Evolutionary conservation across 169 alveolate species (phyloP), one percentile per base, ranked within the genome.

Genomic region (Plasmodium cynomolgi): DNA sequence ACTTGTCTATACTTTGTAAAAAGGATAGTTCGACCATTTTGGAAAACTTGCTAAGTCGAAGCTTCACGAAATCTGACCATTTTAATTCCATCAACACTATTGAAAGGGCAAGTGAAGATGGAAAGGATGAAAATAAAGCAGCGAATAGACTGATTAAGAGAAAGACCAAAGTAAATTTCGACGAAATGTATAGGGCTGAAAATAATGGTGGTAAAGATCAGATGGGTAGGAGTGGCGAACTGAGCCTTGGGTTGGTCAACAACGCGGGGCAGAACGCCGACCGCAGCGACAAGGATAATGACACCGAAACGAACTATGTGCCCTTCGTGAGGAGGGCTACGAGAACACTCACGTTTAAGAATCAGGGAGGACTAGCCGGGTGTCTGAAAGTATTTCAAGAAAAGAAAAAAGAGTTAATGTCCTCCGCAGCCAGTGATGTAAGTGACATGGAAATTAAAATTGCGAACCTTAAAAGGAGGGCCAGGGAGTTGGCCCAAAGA

Each of bases 311-410:
- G 29, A 39, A 20, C 17, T 80, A 62, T 17, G 83, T 91, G 29
- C 95, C 95, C 17, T 91, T 91, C 26, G 95, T 91, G 20, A 81
- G 95, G 56, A 91, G 95, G 50, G 85, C 95, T 8, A 91, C 95
- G 17, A 75, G 95, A 77, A 91, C 56, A 71, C 88, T 91, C 31
- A 91, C 95, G 0, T 91, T 91, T 79, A 91, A 91, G 41, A 54
- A 33, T 29, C 92, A 81, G 62, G 95, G 95, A 2, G 95, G 95
- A 34, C 75, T 91, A 83, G 37, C 91, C 9, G 95, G 95, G 37
- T 91, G 95, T 37, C 68, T 91, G 73, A 81, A 82, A 58, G 77
- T 83, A 0, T 71, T 81, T 33, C 92, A 82, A 71, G 81, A 91
- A 73, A 91, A 91, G 81, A 91, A 91, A 82, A 71, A 91, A 71